A percentile compares a stretch with the other conserved stretches of the same genome.
phyloP scores from a whole-genome alignment of 768 basidiomycete species.

The Clathrus columnatus region DNA sequence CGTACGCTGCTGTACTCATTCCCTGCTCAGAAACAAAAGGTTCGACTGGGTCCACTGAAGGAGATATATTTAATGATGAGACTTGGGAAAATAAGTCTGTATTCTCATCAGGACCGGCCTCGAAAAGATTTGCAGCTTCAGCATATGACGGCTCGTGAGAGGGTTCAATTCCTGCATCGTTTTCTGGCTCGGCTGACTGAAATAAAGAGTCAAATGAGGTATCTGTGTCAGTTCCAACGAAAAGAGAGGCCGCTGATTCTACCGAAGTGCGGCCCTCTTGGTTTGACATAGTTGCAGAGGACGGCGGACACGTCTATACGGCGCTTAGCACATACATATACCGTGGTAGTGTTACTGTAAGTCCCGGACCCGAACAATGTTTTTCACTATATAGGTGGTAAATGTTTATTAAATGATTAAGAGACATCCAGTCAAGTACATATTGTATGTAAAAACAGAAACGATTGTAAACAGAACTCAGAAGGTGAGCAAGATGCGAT shows the following conservation, averaged over 20 bases:
- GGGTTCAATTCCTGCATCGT: not conserved
- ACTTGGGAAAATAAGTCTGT: not conserved
- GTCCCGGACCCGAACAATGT: too few relatives aligned
- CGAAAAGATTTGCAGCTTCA: slow-evolving; percentile 8
- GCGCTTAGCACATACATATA: too few relatives aligned
- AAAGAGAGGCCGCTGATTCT: slow-evolving; percentile 76
- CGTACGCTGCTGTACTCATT: not conserved
- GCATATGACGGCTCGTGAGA: not conserved
- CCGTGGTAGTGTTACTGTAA: too few relatives aligned
- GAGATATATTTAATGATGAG: not conserved
- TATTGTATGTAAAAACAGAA: too few relatives aligned
- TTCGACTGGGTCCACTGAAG: not conserved
- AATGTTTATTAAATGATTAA: not conserved
- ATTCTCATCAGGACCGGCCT: slow-evolving; percentile 6
- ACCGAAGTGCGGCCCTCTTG: slow-evolving; percentile 22
- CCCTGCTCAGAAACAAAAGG: not conserved
- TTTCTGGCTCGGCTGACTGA: not conserved
- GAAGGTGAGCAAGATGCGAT: not conserved
- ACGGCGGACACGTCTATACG: not conserved
- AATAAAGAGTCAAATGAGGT: slow-evolving; percentile 30
- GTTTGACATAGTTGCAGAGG: slow-evolving; percentile 4
- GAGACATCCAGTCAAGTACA: not conserved
- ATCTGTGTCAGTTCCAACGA: slow-evolving; percentile 55
- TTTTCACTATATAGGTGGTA: not conserved
- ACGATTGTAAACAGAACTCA: too few relatives aligned